Percentiles rank a stretch among this genome's conserved stretches.
Evolutionary conservation across 148 eudicot genomes (phyloP).

Genomic region (Rhododendron ovatum): DNA sequence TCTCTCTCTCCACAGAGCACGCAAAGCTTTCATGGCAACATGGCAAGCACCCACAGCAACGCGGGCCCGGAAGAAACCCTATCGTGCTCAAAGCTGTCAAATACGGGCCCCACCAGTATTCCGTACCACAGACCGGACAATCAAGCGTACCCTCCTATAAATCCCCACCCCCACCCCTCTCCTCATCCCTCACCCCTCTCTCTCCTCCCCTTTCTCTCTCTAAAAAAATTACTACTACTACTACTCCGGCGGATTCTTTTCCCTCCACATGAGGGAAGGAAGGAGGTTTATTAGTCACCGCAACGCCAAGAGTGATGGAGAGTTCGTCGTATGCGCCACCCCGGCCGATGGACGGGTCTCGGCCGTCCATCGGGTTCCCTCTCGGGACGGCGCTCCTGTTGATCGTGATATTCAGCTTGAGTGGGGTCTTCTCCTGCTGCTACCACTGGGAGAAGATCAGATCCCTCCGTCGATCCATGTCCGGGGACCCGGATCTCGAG

Average conservation of each 20-base stretch:
- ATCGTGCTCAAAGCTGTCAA: neutral
- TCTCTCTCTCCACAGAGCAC: neutral
- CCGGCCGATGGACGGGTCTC: constrained; percentile 25
- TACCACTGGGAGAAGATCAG: constrained; percentile 90
- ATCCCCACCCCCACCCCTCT: neutral
- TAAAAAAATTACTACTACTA: neutral
- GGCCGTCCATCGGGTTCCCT: constrained; percentile 82
- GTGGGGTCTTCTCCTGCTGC: constrained; percentile 84
- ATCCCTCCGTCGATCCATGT: constrained; percentile 41
- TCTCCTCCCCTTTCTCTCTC: neutral
- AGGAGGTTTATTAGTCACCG: neutral
- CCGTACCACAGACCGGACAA: constrained; percentile 32
- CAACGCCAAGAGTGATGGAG: constrained; percentile 18
- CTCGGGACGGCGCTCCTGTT: constrained; percentile 66
- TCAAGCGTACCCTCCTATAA: constrained; percentile 19
- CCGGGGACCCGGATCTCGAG: constrained; percentile 22
- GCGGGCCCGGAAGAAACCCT: neutral
- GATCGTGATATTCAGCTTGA: constrained; percentile 63
- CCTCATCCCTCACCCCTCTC: neutral
- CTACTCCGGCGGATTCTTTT: neutral
- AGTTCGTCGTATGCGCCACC: constrained; percentile 43
- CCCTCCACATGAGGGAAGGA: constrained; percentile 18
- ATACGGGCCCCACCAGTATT: neutral
- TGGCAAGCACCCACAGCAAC: neutral
- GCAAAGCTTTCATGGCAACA: neutral